These are phyloP conservation scores for Thelonectria blattea DNA, from an alignment of 2,329 filamentous ascomycete species.

Conservation along the genomic window DNA sequence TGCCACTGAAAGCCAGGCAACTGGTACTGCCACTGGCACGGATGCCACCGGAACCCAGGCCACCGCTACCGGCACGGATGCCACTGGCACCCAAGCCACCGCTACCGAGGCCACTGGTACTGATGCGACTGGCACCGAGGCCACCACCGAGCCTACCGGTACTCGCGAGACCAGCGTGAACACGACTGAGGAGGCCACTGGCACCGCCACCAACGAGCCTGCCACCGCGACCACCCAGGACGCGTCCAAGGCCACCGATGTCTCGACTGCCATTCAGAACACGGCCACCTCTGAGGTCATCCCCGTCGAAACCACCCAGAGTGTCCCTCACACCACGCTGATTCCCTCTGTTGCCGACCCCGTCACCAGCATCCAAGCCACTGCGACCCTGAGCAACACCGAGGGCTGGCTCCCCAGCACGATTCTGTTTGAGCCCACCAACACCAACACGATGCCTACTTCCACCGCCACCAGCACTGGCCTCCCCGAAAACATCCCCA, in stretches of 20 bases:
- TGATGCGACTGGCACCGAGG: conserved; percentile 4
- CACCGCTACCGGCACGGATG: neutral
- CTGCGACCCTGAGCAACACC: conserved; percentile 51
- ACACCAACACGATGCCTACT: conserved; percentile 37
- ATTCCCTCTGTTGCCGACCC: conserved; percentile 29
- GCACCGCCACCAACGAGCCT: conserved; percentile 2
- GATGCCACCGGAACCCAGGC: neutral
- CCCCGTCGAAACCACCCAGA: conserved; percentile 14
- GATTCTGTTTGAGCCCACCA: conserved; percentile 61
- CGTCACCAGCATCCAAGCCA: conserved; percentile 50
- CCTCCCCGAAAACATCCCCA: conserved; percentile 72
- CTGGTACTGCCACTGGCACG: neutral
- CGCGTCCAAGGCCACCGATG: neutral
- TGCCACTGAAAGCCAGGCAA: conserved; percentile 2
- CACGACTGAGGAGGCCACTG: neutral
- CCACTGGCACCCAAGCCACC: neutral
- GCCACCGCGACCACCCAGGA: conserved; percentile 3
- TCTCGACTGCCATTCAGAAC: conserved; percentile 9
- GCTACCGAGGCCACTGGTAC: conserved; percentile 3
- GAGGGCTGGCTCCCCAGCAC: conserved; percentile 63
- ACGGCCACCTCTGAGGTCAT: neutral
- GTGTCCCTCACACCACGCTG: conserved; percentile 28
- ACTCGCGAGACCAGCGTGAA: neutral
- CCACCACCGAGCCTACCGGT: conserved; percentile 4
- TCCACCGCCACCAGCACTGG: conserved; percentile 52